A percentile compares a stretch with the other conserved stretches of the same genome.
These are phyloP conservation scores for Mucor racemosus DNA, from an alignment of 371 early-diverging fungal species.

Conservation along the genomic window DNA sequence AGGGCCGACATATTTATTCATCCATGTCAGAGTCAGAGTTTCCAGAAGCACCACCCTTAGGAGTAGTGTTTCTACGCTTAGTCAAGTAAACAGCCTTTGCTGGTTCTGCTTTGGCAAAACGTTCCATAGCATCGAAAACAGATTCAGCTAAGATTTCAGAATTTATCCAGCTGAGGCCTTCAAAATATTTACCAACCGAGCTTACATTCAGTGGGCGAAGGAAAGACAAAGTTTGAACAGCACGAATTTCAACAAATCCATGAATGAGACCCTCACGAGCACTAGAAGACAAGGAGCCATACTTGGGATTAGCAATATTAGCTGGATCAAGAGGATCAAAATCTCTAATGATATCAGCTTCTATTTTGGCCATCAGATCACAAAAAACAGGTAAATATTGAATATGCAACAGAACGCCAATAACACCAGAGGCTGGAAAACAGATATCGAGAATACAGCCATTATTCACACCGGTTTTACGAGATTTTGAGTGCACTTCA, in stretches of 20 bases:
- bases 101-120: background rate
- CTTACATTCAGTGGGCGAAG: background rate
- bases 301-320: slow-evolving; percentile 5
- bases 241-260: background rate
- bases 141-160: background rate
- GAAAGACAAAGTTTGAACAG: background rate
- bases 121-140: background rate
- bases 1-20: slow-evolving; percentile 1
- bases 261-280: background rate
- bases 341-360: background rate
- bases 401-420: slow-evolving; percentile 1
- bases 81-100: background rate
- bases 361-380: background rate
- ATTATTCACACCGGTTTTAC: background rate
- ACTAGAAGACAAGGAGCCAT: background rate
- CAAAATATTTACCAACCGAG: slow-evolving; percentile 2
- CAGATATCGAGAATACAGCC: slow-evolving; percentile 9
- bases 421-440: slow-evolving; percentile 8
- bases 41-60: too few relatives aligned
- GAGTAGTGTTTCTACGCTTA: too few relatives aligned
- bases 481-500: slow-evolving; percentile 3
- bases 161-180: too few relatives aligned
- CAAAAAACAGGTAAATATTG: background rate
- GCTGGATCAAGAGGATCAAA: slow-evolving; percentile 12
- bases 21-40: background rate